phyloP scores from a whole-genome alignment of 129 eudicot species.

The Arctium lappa region DNA sequence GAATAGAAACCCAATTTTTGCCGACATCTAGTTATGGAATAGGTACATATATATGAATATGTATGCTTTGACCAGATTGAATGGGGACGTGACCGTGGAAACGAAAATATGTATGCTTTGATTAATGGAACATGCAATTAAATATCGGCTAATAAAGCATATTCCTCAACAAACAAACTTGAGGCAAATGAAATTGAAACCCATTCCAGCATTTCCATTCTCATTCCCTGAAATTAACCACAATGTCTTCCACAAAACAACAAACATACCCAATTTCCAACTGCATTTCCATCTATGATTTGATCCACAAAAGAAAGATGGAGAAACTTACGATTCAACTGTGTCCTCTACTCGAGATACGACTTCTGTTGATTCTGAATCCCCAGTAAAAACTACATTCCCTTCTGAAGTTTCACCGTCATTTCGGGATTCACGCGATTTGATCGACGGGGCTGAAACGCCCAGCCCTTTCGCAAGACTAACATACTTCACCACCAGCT shows the following conservation, averaged over 20 bases:
- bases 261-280: not conserved
- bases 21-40: too few species aligned
- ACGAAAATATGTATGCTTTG: too few species aligned
- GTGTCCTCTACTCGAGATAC: slow-evolving; percentile 25
- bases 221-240: not conserved
- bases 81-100: too few species aligned
- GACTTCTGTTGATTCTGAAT: slow-evolving; percentile 37
- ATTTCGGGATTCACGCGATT: slow-evolving; percentile 12
- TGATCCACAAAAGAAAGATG: not conserved
- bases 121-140: too few species aligned
- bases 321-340: slow-evolving; percentile 13
- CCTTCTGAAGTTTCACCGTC: slow-evolving; percentile 21
- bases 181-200: not conserved
- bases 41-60: too few species aligned
- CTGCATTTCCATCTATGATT: not conserved
- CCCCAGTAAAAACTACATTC: slow-evolving; percentile 16
- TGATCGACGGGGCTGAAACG: slow-evolving; percentile 18
- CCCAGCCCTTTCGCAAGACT: slow-evolving; percentile 84
- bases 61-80: too few species aligned
- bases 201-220: not conserved
- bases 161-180: not conserved
- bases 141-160: too few species aligned
- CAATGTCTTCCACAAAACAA: not conserved
- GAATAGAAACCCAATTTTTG: too few species aligned
- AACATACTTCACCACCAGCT: slow-evolving; percentile 73